Evolutionary conservation across 495 filamentous ascomycete genomes (phyloP), one percentile per base, ranked within the genome.

Genomic region (Aspergillus indologenus): DNA sequence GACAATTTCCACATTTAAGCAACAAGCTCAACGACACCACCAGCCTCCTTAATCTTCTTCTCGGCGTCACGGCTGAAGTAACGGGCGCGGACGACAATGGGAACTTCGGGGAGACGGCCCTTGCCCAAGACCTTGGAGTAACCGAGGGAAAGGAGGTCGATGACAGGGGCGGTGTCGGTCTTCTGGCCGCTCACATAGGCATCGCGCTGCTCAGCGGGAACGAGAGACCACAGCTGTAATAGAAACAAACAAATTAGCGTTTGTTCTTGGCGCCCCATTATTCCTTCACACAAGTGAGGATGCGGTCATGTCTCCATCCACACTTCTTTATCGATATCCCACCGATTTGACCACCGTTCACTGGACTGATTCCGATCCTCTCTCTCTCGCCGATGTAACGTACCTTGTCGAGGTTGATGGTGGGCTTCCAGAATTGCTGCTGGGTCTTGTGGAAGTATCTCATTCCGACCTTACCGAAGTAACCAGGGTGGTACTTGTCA

Each of bases 401-500:
- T 79, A 92, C 88, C 87, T 93, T 95, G 75, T 95, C 90, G 68
- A 95, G 77, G 79, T 95, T 95, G 86, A 95, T 85, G 53, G 86
- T 82, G 62, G 90, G 90, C 79, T 91, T 94, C 92, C 92, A 96
- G 85, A 90, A 90, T 65, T 91, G 87, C 81, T 90, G 90, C 66
- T 84, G 80, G 71, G 86, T 84, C 81, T 90, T 90, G 83, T 95
- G 91, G 88, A 95, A 83, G 83, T 94, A 91, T 64, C 92, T 81
- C 92, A 96, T 96, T 82, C 91, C 91, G 61, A 96, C 91, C 82
- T 96, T 96, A 78, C 92, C 92, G 79, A 96, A 96, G 88, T 95
- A 96, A 88, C 90, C 90, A 19, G 89, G 89, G 79, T 93, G 90
- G 87, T 89, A 92, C 79, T 94, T 94, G 80, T 96, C 91, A 67